phyloP scores from a whole-genome alignment of 352 stramenopile species.

The Plasmopara viticola region DNA sequence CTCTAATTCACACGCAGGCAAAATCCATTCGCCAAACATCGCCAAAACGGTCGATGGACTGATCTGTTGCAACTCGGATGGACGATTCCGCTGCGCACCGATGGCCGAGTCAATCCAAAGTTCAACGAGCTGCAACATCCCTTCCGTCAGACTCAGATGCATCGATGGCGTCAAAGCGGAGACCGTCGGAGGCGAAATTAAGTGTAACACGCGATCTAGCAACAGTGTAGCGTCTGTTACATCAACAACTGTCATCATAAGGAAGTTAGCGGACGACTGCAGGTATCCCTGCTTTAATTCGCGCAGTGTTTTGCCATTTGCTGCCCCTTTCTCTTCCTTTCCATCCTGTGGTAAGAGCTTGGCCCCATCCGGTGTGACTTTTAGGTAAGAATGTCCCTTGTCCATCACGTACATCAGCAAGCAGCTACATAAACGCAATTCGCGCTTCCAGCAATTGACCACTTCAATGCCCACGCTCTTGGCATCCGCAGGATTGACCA shows the following conservation, averaged over 20 bases:
- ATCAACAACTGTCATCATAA: constrained; percentile 54
- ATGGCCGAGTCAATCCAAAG: constrained; percentile 82
- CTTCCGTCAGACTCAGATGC: constrained; percentile 68
- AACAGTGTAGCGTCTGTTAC: constrained; percentile 64
- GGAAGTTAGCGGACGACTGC: constrained; percentile 61
- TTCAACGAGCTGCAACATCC: constrained; percentile 65
- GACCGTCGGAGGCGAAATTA: constrained; percentile 68
- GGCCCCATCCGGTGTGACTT: constrained; percentile 54
- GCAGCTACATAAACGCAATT: constrained; percentile 74
- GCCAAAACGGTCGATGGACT: constrained; percentile 76
- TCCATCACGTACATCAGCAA: constrained; percentile 80
- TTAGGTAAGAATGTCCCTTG: constrained; percentile 61
- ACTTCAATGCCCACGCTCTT: constrained; percentile 60
- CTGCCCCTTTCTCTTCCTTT: constrained; percentile 23
- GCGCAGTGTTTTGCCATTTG: constrained; percentile 38
- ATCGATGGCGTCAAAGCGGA: constrained; percentile 53
- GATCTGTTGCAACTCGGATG: constrained; percentile 60
- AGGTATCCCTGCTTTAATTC: constrained; percentile 65
- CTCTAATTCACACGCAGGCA: constrained; percentile 76
- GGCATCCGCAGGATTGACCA: constrained; percentile 52
- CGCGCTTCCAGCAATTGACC: constrained; percentile 81
- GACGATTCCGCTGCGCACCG: constrained; percentile 40
- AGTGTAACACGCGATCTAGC: constrained; percentile 71
- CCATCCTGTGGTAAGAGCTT: constrained; percentile 42
- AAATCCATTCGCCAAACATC: constrained; percentile 84